Evolutionary conservation across 129 eudicot species (phyloP), one percentile per base, ranked within the genome.

Genomic region (Flaveria ramosissima): DNA sequence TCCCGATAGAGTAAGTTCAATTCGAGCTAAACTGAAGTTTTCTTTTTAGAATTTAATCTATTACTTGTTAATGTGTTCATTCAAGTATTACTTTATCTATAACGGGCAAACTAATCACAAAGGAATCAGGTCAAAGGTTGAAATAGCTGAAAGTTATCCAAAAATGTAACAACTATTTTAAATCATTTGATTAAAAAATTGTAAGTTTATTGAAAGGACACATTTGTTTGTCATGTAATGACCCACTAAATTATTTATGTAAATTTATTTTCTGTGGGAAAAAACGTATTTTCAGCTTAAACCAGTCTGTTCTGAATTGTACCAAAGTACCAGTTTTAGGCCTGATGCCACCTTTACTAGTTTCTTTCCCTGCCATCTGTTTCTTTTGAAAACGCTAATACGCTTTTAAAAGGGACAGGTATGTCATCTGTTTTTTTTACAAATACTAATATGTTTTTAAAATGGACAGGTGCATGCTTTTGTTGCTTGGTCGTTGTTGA

Each of bases 401-500:
- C 48, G 67, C 67, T 47, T 3, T 68, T 81, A 1, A 81, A 69
- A 26, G 72, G 30, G 72, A 23, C 92, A 95, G 99, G 95, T 95
- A 36, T 52, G 10, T n/a, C 59, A 24, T 55, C 39, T 17, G 9
- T 56, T 53, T 41, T 74, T 23, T 61, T 62, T 36, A 26, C 7
- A 45, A 42, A 76, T 19, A 62, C 60, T 71, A 60, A 78, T 78
- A 27, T 56, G 67, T 60, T 47, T 3, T 68, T 81, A 1, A 81
- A 69, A 32, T 75, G 30, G 72, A 23, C 92, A 95, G 99, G 95
- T 95, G 77, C 82, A 95, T 77, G 88, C 86, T 43, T 86, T 86
- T 72, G 77, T 95, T 74, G 92, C 96, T 57, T 95, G 99, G 99
- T 78, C 88, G 32, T 78, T 95, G 77, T 75, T 95, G 71, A 83